phyloP scores from a whole-genome alignment of 805 yeast species.

The Priceomyces carsonii region DNA sequence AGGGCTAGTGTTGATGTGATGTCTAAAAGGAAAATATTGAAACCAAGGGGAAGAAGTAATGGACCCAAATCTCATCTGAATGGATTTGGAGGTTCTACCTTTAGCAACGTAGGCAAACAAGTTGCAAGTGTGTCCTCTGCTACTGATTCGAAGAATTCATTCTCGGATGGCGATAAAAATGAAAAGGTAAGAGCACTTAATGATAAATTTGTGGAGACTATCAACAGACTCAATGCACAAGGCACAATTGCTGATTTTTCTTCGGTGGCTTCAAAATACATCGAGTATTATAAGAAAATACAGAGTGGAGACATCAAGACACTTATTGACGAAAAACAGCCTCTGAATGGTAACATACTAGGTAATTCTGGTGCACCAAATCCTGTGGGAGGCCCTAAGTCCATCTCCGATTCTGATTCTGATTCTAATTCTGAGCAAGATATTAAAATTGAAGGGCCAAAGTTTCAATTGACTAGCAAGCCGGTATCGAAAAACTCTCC shows the following conservation, averaged over 20 bases:
- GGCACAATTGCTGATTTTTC: slow-evolving; percentile 58
- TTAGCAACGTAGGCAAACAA: too few species aligned
- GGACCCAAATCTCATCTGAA: slow-evolving; percentile 2
- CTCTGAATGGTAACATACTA: background rate
- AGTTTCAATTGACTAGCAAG: slow-evolving; percentile 28
- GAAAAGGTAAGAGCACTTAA: slow-evolving; percentile 66
- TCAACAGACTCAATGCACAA: slow-evolving; percentile 40
- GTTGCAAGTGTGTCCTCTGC: too few species aligned
- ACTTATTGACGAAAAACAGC: background rate
- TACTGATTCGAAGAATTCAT: too few species aligned
- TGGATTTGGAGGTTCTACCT: slow-evolving; percentile 1
- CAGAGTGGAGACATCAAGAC: slow-evolving; percentile 3
- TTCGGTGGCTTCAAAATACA: slow-evolving; percentile 58
- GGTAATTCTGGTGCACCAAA: slow-evolving; percentile 8
- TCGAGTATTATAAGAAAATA: slow-evolving; percentile 44
- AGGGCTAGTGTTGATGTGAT: slow-evolving; percentile 62
- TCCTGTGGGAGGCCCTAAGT: background rate
- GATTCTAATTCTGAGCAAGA: slow-evolving; percentile 27
- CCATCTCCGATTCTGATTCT: slow-evolving; percentile 17
- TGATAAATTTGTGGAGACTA: slow-evolving; percentile 52
- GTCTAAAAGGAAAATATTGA: slow-evolving; percentile 69
- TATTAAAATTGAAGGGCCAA: slow-evolving; percentile 36
- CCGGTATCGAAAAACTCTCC: slow-evolving; percentile 36
- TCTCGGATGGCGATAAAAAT: slow-evolving; percentile 31
- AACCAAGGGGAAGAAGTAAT: slow-evolving; percentile 43